phyloP scores from a whole-genome alignment of 257 asterid species.

The Solanum piurae region DNA sequence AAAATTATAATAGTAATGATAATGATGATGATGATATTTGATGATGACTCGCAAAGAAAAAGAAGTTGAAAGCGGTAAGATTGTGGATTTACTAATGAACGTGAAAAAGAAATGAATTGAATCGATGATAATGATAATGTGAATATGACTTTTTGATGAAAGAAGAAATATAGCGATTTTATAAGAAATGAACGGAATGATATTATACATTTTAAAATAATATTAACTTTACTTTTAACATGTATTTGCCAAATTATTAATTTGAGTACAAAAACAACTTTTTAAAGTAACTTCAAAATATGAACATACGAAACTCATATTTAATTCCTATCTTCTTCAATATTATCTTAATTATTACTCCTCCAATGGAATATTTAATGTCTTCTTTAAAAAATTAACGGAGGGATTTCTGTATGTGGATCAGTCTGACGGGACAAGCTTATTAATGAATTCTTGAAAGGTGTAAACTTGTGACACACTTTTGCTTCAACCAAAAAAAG shows the following conservation, averaged over 20 bases:
- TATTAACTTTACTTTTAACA: background rate
- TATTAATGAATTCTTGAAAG: background rate
- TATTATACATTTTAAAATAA: background rate
- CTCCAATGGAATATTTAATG: background rate
- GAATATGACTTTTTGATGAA: background rate
- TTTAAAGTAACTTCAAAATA: background rate
- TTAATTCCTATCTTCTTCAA: too few relatives aligned
- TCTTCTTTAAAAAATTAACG: background rate
- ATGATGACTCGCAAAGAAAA: background rate
- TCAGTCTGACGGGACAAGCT: background rate
- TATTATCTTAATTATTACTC: background rate
- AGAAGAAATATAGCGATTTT: too few relatives aligned
- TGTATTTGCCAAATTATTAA: background rate
- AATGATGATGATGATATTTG: too few relatives aligned
- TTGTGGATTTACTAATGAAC: too few relatives aligned
- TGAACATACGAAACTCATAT: background rate
- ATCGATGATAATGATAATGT: background rate
- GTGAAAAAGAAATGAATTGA: too few relatives aligned
- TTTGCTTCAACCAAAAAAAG: background rate
- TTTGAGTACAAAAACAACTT: too few relatives aligned
- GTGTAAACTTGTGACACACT: background rate
- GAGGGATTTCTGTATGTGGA: background rate
- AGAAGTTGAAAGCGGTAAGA: background rate
- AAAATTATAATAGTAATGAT: too few relatives aligned
- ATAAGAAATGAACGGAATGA: too few relatives aligned